Evolutionary conservation across 306 rosid species (phyloP).

Genomic region (Pueraria montana): DNA sequence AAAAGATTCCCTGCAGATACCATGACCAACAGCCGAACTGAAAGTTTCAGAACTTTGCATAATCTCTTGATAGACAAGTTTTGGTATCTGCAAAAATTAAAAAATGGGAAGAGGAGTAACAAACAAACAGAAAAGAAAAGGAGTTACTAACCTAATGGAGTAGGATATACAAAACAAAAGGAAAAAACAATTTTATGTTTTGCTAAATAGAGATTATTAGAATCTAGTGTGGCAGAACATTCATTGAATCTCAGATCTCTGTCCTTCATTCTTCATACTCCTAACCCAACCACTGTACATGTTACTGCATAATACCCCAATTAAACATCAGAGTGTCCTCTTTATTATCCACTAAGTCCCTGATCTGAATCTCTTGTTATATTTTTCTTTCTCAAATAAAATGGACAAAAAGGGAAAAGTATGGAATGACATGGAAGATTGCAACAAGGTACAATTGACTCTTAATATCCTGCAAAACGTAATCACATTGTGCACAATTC

Average conservation of each 20-base stretch:
- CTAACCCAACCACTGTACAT: not conserved
- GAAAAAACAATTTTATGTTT: not conserved
- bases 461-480: not conserved
- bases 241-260: conserved; percentile 3
- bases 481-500: not conserved
- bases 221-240: conserved; percentile 9
- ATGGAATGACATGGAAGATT: not conserved
- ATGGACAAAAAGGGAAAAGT: not conserved
- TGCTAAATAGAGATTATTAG: conserved; percentile 11
- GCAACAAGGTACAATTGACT: not conserved
- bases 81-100: conserved; percentile 69
- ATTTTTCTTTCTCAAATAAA: not conserved
- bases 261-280: conserved; percentile 19
- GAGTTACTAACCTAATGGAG: conserved; percentile 21
- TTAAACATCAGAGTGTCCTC: not conserved
- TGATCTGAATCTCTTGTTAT: not conserved
- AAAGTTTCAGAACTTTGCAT: conserved; percentile 63
- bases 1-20: conserved; percentile 68
- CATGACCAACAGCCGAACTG: conserved; percentile 61
- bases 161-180: conserved; percentile 1
- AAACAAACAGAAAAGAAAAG: conserved; percentile 9
- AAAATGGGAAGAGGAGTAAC: conserved; percentile 27
- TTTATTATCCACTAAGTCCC: not conserved
- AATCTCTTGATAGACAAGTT: conserved; percentile 74
- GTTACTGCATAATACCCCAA: not conserved